Percentiles rank a stretch among this genome's conserved stretches.
phyloP scores from a whole-genome alignment of 2,329 filamentous ascomycete species.

The Ophiostoma piceae region DNA sequence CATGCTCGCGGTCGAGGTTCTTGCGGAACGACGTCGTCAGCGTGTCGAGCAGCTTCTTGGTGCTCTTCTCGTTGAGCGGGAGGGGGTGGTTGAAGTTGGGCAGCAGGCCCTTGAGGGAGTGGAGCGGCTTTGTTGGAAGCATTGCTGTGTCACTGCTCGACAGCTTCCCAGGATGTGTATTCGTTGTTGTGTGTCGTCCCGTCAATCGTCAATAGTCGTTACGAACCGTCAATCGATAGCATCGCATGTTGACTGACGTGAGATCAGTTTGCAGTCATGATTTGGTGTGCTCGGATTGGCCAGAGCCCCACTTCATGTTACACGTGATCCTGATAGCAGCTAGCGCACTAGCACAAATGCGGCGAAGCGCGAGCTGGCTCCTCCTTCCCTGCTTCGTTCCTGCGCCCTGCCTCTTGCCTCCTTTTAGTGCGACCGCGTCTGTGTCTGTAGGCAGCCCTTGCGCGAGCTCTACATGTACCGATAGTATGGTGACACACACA shows the following conservation, averaged over 20 bases:
- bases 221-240: background rate
- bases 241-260: background rate
- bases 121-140: slow-evolving; percentile 37
- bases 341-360: background rate
- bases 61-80: slow-evolving; percentile 46
- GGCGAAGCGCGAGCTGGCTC: background rate
- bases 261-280: background rate
- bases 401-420: slow-evolving; percentile 16
- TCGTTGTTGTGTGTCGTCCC: background rate
- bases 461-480: background rate
- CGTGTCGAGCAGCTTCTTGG: slow-evolving; percentile 50
- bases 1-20: slow-evolving; percentile 55
- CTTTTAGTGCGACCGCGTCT: slow-evolving; percentile 8
- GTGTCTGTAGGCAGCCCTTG: background rate
- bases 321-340: background rate
- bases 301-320: background rate
- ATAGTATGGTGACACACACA: background rate
- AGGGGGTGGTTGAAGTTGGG: slow-evolving; percentile 49
- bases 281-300: background rate
- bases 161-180: background rate
- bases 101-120: slow-evolving; percentile 40
- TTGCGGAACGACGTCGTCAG: slow-evolving; percentile 54
- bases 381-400: background rate
- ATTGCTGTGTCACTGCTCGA: slow-evolving; percentile 29
- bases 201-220: background rate